Conservation (phyloP, 1,284 basidiomycete genomes). For the Rhodotorula sp. region DNA sequence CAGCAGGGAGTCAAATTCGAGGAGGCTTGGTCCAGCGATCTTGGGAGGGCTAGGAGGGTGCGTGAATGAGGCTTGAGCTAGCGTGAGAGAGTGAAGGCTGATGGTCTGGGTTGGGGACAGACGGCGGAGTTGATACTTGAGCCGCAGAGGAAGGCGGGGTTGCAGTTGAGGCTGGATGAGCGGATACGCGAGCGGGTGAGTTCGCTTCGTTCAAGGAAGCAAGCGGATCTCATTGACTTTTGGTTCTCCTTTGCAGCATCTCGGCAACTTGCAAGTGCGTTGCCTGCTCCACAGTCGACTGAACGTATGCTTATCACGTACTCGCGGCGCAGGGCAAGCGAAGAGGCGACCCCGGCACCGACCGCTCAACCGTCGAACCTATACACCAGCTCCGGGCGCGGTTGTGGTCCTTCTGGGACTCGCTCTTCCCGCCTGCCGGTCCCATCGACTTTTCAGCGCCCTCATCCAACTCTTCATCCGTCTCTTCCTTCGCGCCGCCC, state of each 20-base stretch:
- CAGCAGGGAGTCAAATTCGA: constrained; percentile 18
- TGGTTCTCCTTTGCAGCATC: background rate
- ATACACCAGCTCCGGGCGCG: constrained; percentile 21
- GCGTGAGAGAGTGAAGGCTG: background rate
- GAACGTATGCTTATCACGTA: too few relatives aligned
- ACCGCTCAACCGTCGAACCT: constrained; percentile 34
- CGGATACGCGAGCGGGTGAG: constrained; percentile 34
- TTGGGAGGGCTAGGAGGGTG: constrained; percentile 34
- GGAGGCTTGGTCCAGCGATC: constrained; percentile 35
- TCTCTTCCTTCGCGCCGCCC: background rate
- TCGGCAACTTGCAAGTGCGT: constrained; percentile 19
- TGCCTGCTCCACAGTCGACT: background rate
- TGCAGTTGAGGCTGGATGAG: constrained; percentile 15
- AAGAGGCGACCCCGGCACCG: constrained; percentile 27
- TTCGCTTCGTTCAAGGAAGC: too few relatives aligned
- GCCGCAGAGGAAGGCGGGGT: background rate
- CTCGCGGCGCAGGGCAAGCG: constrained; percentile 27
- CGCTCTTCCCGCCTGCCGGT: constrained; percentile 18
- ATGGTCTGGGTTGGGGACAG: background rate
- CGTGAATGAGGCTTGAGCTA: background rate
- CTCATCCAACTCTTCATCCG: background rate
- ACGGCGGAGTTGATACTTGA: constrained; percentile 37
- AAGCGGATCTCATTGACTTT: background rate
- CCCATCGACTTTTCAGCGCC: background rate
- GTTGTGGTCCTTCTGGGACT: constrained; percentile 38